Conservation (phyloP, 441 rosid genomes). For the Erodium texanum region DNA sequence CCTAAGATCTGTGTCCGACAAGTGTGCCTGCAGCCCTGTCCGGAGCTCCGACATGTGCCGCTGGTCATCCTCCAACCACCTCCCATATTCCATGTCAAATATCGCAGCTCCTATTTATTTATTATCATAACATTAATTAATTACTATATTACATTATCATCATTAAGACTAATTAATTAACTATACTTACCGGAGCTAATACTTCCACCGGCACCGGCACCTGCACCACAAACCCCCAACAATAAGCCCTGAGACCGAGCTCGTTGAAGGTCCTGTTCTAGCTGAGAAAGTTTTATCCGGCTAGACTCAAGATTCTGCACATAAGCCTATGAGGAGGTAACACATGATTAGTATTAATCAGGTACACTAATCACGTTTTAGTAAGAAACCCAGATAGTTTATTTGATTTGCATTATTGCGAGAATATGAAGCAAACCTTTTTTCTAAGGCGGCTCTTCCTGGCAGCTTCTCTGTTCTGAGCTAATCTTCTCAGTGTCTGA, state of each 20-base stretch:
- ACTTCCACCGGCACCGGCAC: constrained; percentile 39
- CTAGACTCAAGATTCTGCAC: constrained; percentile 71
- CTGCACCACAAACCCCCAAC: constrained; percentile 43
- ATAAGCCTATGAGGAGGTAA: constrained; percentile 39
- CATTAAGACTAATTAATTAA: no score
- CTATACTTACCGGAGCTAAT: constrained; percentile 64
- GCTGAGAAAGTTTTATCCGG: constrained; percentile 52
- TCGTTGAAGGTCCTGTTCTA: constrained; percentile 71
- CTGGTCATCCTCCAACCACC: constrained; percentile 65
- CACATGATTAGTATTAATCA: not conserved
- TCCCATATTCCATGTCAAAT: constrained; percentile 64
- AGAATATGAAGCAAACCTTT: constrained; percentile 28
- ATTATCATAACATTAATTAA: not conserved
- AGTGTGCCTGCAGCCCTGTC: constrained; percentile 49
- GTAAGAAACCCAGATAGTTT: not conserved
- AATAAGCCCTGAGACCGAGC: constrained; percentile 67
- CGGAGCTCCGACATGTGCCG: constrained; percentile 60
- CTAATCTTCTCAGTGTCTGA: constrained; percentile 69
- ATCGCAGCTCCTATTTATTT: constrained; percentile 43
- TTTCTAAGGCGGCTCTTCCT: constrained; percentile 70
- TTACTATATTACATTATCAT: not conserved
- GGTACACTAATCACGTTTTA: not conserved
- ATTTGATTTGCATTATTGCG: not conserved
- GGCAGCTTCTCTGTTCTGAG: constrained; percentile 83
- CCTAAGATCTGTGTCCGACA: constrained; percentile 46